Conservation (phyloP, 306 rosid genomes). For the Rubus idaeus region DNA sequence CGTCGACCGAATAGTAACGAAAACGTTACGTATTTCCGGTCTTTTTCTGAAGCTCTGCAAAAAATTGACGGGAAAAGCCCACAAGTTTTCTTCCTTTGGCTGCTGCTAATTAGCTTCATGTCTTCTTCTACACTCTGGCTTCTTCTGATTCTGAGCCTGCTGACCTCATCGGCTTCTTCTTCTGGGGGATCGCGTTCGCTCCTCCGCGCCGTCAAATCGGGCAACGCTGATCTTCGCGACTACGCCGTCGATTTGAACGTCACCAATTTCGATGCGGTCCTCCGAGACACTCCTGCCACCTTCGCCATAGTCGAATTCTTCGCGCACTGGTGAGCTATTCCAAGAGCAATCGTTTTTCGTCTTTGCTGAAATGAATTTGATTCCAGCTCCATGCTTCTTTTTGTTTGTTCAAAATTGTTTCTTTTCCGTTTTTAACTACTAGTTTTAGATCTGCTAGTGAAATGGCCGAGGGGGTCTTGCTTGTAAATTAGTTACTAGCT, state of each 20-base stretch:
- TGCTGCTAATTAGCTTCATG: neutral
- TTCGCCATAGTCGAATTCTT: slow-evolving; percentile 82
- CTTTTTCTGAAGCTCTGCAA: too few relatives aligned
- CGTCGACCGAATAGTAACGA: neutral
- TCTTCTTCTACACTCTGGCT: slow-evolving; percentile 29
- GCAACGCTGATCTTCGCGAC: slow-evolving; percentile 49
- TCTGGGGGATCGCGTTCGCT: slow-evolving; percentile 58
- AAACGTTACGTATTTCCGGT: neutral
- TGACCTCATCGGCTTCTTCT: slow-evolving; percentile 34
- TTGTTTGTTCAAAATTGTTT: neutral
- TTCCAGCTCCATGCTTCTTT: neutral
- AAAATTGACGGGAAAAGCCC: too few relatives aligned
- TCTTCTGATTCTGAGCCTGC: slow-evolving; percentile 40
- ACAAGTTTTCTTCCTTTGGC: too few relatives aligned
- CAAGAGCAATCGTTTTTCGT: neutral
- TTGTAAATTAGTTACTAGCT: neutral
- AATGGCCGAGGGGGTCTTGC: neutral
- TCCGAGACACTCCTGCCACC: slow-evolving; percentile 74
- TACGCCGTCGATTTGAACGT: slow-evolving; percentile 73
- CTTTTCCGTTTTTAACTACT: neutral
- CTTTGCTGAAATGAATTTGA: neutral
- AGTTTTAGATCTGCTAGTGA: neutral
- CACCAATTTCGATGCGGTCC: slow-evolving; percentile 68
- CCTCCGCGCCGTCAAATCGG: slow-evolving; percentile 47
- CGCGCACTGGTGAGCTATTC: slow-evolving; percentile 71